Conservation (phyloP, 768 basidiomycete genomes). For the Boletus bicolor region DNA sequence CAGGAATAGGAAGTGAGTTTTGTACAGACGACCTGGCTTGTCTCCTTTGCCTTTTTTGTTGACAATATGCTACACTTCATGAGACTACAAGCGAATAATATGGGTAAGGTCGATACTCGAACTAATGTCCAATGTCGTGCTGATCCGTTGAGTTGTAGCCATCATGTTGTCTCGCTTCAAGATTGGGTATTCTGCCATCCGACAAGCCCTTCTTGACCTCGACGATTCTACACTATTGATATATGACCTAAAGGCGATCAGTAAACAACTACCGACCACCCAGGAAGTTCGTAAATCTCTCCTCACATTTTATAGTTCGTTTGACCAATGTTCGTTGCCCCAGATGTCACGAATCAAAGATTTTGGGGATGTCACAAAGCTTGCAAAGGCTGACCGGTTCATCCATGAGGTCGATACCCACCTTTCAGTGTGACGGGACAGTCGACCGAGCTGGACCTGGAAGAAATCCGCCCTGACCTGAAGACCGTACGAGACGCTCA, state of each 20-base stretch:
- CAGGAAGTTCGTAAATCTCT: conserved; percentile 59
- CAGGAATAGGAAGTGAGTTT: not conserved
- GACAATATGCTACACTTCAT: conserved; percentile 49
- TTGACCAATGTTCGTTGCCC: not conserved
- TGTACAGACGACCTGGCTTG: not conserved
- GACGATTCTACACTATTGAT: conserved; percentile 65
- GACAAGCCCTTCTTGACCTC: conserved; percentile 66
- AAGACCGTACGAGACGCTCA: conserved; percentile 69
- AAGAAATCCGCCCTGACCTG: conserved; percentile 80
- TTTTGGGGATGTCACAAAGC: conserved; percentile 67
- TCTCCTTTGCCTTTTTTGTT: not conserved
- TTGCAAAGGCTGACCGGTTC: conserved; percentile 84
- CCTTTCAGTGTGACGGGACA: not conserved
- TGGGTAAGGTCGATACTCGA: conserved; percentile 47
- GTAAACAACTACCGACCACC: conserved; percentile 70
- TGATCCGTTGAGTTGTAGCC: conserved; percentile 39
- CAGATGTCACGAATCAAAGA: conserved; percentile 64
- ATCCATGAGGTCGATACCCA: conserved; percentile 59
- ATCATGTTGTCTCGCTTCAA: conserved; percentile 85
- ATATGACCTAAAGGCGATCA: conserved; percentile 74
- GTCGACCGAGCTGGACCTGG: conserved; percentile 62
- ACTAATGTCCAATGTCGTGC: not conserved
- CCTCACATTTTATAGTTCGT: not conserved
- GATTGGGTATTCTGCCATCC: conserved; percentile 58
- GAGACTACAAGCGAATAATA: conserved; percentile 82